phyloP scores from a whole-genome alignment of 192 early-diverging fungal species.

The Podila epigama region DNA sequence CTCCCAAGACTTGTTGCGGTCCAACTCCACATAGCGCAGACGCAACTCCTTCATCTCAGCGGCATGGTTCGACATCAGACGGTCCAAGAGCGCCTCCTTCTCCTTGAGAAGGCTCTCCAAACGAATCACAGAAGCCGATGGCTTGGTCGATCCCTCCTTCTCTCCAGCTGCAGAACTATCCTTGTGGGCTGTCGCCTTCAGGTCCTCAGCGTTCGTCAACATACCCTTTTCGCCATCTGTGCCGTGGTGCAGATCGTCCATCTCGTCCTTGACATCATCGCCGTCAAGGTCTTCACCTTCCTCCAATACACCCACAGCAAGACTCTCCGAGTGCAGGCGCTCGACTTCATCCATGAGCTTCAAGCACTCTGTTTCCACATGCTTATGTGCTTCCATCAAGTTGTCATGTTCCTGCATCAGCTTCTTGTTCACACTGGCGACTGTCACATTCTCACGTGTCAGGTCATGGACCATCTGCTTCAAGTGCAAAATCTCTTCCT shows the following conservation, averaged over 20 bases:
- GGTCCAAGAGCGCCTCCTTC: slow-evolving; percentile 56
- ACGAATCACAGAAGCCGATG: slow-evolving; percentile 34
- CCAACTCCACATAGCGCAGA: slow-evolving; percentile 59
- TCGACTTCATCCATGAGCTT: slow-evolving; percentile 83
- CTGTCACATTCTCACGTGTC: slow-evolving; percentile 57
- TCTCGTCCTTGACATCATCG: slow-evolving; percentile 24
- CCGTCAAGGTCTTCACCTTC: slow-evolving; percentile 7
- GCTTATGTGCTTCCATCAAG: slow-evolving; percentile 66
- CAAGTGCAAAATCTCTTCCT: slow-evolving; percentile 51
- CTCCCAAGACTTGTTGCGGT: slow-evolving; percentile 68
- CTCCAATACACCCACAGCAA: slow-evolving; percentile 11
- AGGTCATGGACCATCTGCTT: slow-evolving; percentile 59
- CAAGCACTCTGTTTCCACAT: slow-evolving; percentile 75
- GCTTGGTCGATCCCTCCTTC: slow-evolving; percentile 12
- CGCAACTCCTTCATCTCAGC: slow-evolving; percentile 60
- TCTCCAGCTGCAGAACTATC: slow-evolving; percentile 20
- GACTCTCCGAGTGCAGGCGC: slow-evolving; percentile 65
- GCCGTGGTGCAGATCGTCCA: slow-evolving; percentile 8
- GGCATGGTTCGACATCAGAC: slow-evolving; percentile 53
- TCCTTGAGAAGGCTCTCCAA: slow-evolving; percentile 50
- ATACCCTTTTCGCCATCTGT: slow-evolving; percentile 43
- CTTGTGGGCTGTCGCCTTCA: slow-evolving; percentile 48
- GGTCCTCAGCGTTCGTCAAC: slow-evolving; percentile 51
- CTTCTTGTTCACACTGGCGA: slow-evolving; percentile 59
- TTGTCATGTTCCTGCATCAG: slow-evolving; percentile 58